Percentiles rank a stretch among this genome's conserved stretches.
These are phyloP conservation scores for Gymnopus androsaceus DNA, from an alignment of 1,284 basidiomycete species.

Conservation along the genomic window DNA sequence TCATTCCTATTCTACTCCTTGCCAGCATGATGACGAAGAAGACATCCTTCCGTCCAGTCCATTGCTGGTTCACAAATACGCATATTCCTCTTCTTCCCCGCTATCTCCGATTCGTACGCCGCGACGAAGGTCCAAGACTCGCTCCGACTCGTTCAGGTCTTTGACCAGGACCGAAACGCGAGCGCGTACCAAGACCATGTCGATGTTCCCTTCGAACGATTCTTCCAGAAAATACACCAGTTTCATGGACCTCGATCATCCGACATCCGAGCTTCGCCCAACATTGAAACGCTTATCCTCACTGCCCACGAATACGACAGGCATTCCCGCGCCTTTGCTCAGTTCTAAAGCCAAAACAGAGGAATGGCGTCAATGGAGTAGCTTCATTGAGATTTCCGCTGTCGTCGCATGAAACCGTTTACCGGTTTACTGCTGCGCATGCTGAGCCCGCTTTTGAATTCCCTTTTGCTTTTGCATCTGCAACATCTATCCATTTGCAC, in stretches of 20 bases:
- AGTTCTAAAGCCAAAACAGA: neutral
- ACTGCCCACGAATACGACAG: neutral
- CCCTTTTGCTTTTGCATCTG: neutral
- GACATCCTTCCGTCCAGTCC: constrained; percentile 4
- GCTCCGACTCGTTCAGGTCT: constrained; percentile 1
- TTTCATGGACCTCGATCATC: constrained; percentile 13
- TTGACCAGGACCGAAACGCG: neutral
- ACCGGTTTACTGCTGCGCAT: no score
- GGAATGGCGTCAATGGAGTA: constrained; percentile 10
- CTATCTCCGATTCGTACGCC: neutral
- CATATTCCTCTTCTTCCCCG: neutral
- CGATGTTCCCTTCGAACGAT: constrained; percentile 8
- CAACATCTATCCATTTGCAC: neutral
- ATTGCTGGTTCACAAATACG: neutral
- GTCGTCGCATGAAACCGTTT: neutral
- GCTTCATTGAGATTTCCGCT: constrained; percentile 13
- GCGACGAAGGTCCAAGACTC: neutral
- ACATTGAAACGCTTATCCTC: neutral
- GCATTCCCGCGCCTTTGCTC: neutral
- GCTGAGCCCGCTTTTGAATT: no score
- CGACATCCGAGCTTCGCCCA: neutral
- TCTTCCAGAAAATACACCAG: neutral
- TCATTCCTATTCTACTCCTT: neutral
- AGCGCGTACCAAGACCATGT: constrained; percentile 2
- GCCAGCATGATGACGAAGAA: constrained; percentile 10